phyloP scores from a whole-genome alignment of 2,329 filamentous ascomycete species.

The Elsinoe australis region DNA sequence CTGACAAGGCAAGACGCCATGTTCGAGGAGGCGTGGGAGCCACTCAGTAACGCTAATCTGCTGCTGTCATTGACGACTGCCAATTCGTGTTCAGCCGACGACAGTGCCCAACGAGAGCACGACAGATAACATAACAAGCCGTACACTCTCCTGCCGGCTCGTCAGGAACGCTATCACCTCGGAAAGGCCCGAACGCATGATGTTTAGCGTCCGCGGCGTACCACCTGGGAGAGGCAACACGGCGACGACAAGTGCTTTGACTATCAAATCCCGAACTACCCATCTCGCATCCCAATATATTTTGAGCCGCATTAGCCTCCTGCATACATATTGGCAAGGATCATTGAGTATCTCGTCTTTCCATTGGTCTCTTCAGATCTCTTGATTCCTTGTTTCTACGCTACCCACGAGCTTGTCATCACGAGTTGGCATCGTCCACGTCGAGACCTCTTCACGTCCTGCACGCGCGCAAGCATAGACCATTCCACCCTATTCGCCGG shows the following conservation, averaged over 20 bases:
- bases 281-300: constrained; percentile 3
- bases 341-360: background rate
- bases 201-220: constrained; percentile 1
- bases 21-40: background rate
- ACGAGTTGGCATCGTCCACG: background rate
- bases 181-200: background rate
- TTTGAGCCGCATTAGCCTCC: constrained; percentile 15
- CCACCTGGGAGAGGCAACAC: background rate
- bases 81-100: no score
- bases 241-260: constrained; percentile 4
- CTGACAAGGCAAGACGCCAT: background rate
- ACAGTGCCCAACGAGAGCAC: no score
- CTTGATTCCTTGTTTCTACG: background rate
- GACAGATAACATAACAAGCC: no score
- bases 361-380: background rate
- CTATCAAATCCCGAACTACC: constrained; percentile 10
- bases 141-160: no score
- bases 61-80: no score
- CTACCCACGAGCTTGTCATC: background rate
- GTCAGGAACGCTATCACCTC: no score
- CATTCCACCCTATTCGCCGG: constrained; percentile 8
- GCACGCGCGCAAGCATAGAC: constrained; percentile 9
- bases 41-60: no score
- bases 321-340: constrained; percentile 10
- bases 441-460: constrained; percentile 15